phyloP scores from a whole-genome alignment of 148 eudicot genomes.

The Pharnaceum exiguum region DNA sequence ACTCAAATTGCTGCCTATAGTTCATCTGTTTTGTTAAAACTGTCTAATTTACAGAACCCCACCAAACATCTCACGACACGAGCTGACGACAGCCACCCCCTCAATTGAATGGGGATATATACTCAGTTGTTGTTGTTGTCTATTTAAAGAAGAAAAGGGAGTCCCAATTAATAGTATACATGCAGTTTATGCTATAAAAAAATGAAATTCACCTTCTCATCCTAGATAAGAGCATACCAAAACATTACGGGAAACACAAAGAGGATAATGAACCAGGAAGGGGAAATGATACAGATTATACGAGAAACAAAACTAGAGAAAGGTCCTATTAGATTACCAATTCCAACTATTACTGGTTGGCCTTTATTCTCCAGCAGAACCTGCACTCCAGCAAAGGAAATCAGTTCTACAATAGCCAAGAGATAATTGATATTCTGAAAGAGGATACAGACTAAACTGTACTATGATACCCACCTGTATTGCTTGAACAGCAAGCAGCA shows the following conservation, averaged over 20 bases:
- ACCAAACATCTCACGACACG: no score
- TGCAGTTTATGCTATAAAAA: no score
- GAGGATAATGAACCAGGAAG: background rate
- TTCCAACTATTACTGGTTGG: constrained; percentile 89
- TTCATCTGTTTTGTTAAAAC: no score
- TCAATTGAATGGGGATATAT: no score
- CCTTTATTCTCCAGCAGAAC: constrained; percentile 92
- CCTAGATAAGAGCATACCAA: no score
- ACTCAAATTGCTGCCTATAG: no score
- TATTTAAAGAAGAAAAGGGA: no score
- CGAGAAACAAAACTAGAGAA: background rate
- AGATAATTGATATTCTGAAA: background rate
- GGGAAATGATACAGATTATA: background rate
- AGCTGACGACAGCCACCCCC: no score
- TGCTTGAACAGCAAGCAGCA: constrained; percentile 98
- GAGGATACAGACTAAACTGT: background rate
- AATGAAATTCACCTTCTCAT: no score
- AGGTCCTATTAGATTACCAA: constrained; percentile 44
- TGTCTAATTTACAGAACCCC: no score
- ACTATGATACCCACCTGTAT: constrained; percentile 55
- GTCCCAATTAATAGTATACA: no score
- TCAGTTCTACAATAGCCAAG: background rate
- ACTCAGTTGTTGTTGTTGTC: no score
- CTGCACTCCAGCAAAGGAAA: constrained; percentile 34
- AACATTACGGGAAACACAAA: constrained; percentile 1